A percentile compares a stretch with the other conserved stretches of the same genome.
Evolutionary conservation across 1,139 yeast species (phyloP).

Genomic region (Hyphopichia buzzinii): DNA sequence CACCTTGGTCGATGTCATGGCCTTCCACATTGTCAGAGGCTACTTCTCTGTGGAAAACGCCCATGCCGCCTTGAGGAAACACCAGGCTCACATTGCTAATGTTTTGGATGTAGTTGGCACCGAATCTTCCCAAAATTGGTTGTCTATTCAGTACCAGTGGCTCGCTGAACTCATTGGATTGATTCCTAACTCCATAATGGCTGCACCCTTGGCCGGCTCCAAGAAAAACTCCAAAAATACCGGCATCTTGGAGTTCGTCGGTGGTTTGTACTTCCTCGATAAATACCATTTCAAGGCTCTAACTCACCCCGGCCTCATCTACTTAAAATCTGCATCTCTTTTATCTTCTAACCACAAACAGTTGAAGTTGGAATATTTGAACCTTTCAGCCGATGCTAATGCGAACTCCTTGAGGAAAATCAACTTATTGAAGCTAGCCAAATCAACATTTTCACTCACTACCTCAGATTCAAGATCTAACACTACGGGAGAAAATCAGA

Average conservation of each 20-base stretch:
- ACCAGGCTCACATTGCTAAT: conserved; percentile 58
- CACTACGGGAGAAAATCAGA: neutral
- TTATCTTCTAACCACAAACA: conserved; percentile 5
- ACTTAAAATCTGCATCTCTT: conserved; percentile 21
- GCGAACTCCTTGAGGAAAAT: conserved; percentile 12
- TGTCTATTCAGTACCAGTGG: conserved; percentile 48
- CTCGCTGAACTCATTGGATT: conserved; percentile 53
- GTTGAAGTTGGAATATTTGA: conserved; percentile 1
- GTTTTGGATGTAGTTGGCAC: conserved; percentile 16
- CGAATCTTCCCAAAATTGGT: conserved; percentile 30
- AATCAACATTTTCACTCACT: conserved; percentile 20
- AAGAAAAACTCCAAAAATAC: conserved; percentile 8
- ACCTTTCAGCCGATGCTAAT: conserved; percentile 6
- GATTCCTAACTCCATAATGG: conserved; percentile 44
- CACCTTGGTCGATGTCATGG: conserved; percentile 54
- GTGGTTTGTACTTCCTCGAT: conserved; percentile 34
- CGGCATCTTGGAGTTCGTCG: conserved; percentile 20
- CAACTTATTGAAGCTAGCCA: conserved; percentile 31
- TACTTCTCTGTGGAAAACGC: conserved; percentile 62
- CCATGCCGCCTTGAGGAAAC: conserved; percentile 59
- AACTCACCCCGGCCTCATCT: conserved; percentile 30
- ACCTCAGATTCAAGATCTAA: neutral
- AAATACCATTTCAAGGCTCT: conserved; percentile 20
- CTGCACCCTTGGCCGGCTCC: conserved; percentile 15
- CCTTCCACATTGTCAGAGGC: conserved; percentile 62